phyloP scores from a whole-genome alignment of 257 asterid genomes.

The Misopates orontium region DNA sequence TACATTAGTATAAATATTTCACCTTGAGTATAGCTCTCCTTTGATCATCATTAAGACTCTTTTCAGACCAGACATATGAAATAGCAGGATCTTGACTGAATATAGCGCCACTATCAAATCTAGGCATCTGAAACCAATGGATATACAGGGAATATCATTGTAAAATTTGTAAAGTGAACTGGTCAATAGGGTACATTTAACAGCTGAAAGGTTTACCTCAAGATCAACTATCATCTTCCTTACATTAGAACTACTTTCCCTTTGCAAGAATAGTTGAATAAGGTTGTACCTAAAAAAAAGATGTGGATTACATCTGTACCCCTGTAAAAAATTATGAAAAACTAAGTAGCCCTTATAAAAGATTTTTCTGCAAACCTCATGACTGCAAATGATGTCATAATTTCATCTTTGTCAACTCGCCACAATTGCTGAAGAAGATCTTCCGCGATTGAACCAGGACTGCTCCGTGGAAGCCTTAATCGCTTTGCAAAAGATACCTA shows the following conservation, averaged over 20 bases:
- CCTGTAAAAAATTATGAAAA: conserved; percentile 14
- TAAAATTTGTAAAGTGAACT: conserved; percentile 23
- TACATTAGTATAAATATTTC: conserved; percentile 19
- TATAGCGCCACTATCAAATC: conserved; percentile 84
- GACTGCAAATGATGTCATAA: conserved; percentile 68
- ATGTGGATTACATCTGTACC: conserved; percentile 13
- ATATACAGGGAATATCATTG: conserved; percentile 5
- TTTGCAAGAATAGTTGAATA: conserved; percentile 76
- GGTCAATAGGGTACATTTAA: background rate
- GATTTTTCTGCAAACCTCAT: conserved; percentile 67
- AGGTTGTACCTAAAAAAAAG: conserved; percentile 72
- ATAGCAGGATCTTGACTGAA: conserved; percentile 96
- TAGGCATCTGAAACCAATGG: conserved; percentile 66
- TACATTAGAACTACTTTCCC: conserved; percentile 61
- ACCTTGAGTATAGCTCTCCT: conserved; percentile 94
- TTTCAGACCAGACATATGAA: conserved; percentile 77
- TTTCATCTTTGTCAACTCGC: conserved; percentile 93
- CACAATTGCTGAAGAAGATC: conserved; percentile 63
- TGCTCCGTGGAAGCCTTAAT: conserved; percentile 69
- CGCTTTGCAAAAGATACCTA: conserved; percentile 83
- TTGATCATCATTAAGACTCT: conserved; percentile 87
- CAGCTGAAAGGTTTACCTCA: conserved; percentile 56
- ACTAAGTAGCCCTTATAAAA: conserved; percentile 11
- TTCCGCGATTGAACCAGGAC: conserved; percentile 44
- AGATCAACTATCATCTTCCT: conserved; percentile 90